phyloP scores from a whole-genome alignment of 1,284 basidiomycete species.

The Polyporus tsugae region DNA sequence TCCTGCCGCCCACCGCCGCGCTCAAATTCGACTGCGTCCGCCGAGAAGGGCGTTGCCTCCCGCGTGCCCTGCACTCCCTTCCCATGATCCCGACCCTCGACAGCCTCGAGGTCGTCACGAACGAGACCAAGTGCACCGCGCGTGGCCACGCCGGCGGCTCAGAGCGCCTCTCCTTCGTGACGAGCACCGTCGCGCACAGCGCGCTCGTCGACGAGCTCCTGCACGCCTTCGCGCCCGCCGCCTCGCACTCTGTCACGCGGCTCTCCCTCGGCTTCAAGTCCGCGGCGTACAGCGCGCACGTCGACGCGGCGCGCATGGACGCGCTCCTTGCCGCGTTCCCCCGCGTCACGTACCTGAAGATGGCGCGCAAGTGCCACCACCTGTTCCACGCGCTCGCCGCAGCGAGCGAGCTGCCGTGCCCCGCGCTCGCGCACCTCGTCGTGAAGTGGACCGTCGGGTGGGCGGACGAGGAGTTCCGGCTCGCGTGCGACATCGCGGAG shows the following conservation, averaged over 20 bases:
- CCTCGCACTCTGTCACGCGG: constrained; percentile 1
- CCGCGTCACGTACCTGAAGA: constrained; percentile 1
- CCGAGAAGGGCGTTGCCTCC: not conserved
- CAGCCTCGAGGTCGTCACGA: not conserved
- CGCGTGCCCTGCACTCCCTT: not conserved
- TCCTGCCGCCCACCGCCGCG: not conserved
- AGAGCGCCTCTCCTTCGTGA: not conserved
- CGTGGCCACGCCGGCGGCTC: not conserved
- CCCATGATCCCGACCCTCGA: not conserved
- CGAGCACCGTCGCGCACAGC: not conserved
- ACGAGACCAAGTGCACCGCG: constrained; percentile 5
- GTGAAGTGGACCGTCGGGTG: constrained; percentile 9
- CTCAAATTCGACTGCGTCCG: constrained; percentile 6
- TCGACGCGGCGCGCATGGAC: constrained; percentile 12
- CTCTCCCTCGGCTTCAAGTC: constrained; percentile 5
- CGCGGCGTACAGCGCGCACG: constrained; percentile 6
- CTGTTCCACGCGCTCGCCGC: constrained; percentile 2
- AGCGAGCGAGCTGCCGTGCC: constrained; percentile 7
- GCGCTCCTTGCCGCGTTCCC: constrained; percentile 11
- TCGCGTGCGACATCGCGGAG: constrained; percentile 12
- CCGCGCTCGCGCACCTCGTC: constrained; percentile 4
- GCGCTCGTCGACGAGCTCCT: constrained; percentile 5
- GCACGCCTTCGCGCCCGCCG: constrained; percentile 3
- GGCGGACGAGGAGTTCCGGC: constrained; percentile 6
- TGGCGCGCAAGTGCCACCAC: constrained; percentile 11